A percentile compares a stretch with the other conserved stretches of the same genome.
Evolutionary conservation across 1,284 basidiomycete species (phyloP).

Genomic region (Leccinum huronense): DNA sequence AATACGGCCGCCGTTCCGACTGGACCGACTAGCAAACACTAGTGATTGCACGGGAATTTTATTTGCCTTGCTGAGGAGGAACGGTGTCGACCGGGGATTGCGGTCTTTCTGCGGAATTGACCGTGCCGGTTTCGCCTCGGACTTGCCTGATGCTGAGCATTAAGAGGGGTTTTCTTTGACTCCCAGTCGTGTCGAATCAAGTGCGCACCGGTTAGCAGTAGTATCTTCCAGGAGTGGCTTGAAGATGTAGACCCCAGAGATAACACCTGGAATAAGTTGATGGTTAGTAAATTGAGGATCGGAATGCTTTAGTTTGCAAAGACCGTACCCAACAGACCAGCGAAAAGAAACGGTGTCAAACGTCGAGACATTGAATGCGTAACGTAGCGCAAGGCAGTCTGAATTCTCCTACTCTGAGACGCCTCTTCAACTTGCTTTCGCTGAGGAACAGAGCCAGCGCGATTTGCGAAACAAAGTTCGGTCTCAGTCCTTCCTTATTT

Average conservation of each 20-base stretch:
- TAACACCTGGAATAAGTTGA: constrained; percentile 43
- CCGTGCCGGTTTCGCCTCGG: constrained; percentile 2
- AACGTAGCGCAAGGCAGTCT: constrained; percentile 31
- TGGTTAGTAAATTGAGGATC: constrained; percentile 3
- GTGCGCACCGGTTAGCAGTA: constrained; percentile 18
- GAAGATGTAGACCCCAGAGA: constrained; percentile 65
- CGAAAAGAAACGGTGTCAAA: constrained; percentile 29
- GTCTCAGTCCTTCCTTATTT: constrained; percentile 17
- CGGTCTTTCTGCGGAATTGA: constrained; percentile 8
- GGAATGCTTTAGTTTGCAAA: neutral
- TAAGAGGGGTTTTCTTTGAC: constrained; percentile 6
- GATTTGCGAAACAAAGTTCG: constrained; percentile 11
- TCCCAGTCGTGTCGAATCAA: neutral
- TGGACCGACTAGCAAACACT: neutral
- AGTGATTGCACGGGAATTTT: constrained; percentile 2
- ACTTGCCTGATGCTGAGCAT: constrained; percentile 15
- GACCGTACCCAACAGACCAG: constrained; percentile 30
- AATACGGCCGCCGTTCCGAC: neutral
- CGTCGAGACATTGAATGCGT: constrained; percentile 29
- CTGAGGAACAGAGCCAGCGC: neutral
- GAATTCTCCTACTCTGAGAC: constrained; percentile 8
- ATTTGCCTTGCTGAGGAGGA: constrained; percentile 14
- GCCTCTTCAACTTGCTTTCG: neutral
- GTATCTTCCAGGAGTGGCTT: constrained; percentile 39
- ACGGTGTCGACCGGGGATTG: constrained; percentile 2